Conservation (phyloP, 2,329 filamentous ascomycete genomes). For the Exophiala xenobiotica region DNA sequence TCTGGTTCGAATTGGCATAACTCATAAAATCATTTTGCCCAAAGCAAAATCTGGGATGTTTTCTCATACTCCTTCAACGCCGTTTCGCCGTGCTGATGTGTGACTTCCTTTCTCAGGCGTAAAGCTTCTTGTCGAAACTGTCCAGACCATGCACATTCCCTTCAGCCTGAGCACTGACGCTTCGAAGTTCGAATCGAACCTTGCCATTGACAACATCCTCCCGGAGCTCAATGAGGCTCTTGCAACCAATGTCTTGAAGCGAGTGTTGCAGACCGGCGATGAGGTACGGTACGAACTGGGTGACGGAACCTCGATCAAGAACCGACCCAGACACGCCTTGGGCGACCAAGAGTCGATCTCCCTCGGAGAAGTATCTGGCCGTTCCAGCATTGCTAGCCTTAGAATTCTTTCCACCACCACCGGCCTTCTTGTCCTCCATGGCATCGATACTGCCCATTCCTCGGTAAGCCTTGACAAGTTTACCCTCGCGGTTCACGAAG, state of each 20-base stretch:
- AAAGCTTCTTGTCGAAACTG: conserved; percentile 99
- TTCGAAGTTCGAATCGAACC: conserved; percentile 90
- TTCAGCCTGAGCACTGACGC: conserved; percentile 90
- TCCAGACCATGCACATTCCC: conserved; percentile 95
- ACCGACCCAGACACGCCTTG: conserved; percentile 85
- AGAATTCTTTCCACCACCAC: conserved; percentile 64
- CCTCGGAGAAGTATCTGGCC: conserved; percentile 96
- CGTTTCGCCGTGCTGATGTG: conserved; percentile 10
- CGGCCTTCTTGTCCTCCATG: conserved; percentile 99
- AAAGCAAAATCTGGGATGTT: not conserved
- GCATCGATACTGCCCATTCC: conserved; percentile 99
- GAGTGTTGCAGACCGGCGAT: conserved; percentile 95
- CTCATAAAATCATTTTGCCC: conserved; percentile 9
- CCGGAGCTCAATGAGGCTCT: conserved; percentile 75
- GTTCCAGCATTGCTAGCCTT: conserved; percentile 86
- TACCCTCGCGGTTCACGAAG: conserved; percentile 92
- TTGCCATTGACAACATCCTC: conserved; percentile 69
- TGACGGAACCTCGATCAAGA: conserved; percentile 67
- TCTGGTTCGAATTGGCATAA: no score
- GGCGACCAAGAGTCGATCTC: conserved; percentile 88
- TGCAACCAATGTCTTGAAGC: conserved; percentile 89
- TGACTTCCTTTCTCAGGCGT: conserved; percentile 62
- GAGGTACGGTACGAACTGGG: conserved; percentile 94
- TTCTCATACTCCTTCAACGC: conserved; percentile 4
- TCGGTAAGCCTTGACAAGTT: conserved; percentile 98